Percentiles rank a stretch among this genome's conserved stretches.
Evolutionary conservation across 352 stramenopile genomes (phyloP).

Genomic region (Phytophthora rubi): DNA sequence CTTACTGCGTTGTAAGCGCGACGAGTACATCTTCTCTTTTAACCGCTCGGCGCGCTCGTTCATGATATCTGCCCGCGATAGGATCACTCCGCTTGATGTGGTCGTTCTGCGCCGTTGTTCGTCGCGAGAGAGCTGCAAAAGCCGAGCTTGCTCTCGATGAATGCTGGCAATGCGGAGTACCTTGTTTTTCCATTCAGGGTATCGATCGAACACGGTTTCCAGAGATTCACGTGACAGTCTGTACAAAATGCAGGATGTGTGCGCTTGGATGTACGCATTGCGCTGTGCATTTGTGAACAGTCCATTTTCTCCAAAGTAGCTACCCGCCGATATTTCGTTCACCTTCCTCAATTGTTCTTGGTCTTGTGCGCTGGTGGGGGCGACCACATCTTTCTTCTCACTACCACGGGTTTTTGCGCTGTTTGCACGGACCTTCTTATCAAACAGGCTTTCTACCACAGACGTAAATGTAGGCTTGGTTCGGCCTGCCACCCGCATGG

Average conservation of each 20-base stretch:
- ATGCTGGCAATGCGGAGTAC: conserved; percentile 69
- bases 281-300: conserved; percentile 60
- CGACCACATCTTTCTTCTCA: neutral
- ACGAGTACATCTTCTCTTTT: neutral
- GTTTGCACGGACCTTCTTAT: neutral
- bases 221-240: conserved; percentile 62
- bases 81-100: conserved; percentile 4
- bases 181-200: conserved; percentile 72
- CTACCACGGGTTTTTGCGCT: neutral
- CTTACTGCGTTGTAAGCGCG: neutral
- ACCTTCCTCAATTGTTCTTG: conserved; percentile 48
- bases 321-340: conserved; percentile 54
- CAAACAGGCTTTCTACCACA: neutral
- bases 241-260: conserved; percentile 70
- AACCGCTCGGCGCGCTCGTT: conserved; percentile 19
- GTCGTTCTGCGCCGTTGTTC: conserved; percentile 14
- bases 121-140: conserved; percentile 21
- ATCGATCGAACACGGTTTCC: conserved; percentile 68
- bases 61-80: conserved; percentile 30
- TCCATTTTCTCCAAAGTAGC: conserved; percentile 73
- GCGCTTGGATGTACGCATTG: conserved; percentile 50
- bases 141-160: conserved; percentile 53
- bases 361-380: neutral
- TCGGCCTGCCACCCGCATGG: conserved; percentile 2
- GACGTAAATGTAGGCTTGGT: neutral